Evolutionary conservation across 768 basidiomycete genomes (phyloP).

Genomic region (Amanita polypyramis): DNA sequence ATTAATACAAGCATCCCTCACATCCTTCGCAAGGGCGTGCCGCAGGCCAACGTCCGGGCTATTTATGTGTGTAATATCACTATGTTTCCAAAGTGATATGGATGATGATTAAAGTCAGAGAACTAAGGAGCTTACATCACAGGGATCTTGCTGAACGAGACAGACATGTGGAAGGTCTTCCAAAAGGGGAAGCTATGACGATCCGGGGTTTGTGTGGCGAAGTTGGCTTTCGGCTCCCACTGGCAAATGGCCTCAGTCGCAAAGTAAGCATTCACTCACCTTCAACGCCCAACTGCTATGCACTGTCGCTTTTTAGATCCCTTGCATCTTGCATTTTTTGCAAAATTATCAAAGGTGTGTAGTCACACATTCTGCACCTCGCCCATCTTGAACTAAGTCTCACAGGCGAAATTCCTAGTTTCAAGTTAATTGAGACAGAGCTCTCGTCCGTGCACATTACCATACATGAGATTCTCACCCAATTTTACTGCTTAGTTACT

Average conservation of each 20-base stretch:
- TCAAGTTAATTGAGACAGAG: constrained; percentile 73
- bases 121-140: constrained; percentile 21
- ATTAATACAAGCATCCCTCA: constrained; percentile 68
- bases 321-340: constrained; percentile 80
- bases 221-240: too few relatives aligned
- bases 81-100: constrained; percentile 12
- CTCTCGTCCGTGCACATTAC: constrained; percentile 39
- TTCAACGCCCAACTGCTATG: background rate
- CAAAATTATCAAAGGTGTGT: constrained; percentile 82
- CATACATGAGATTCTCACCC: background rate
- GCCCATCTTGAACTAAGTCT: background rate
- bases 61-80: constrained; percentile 33
- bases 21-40: constrained; percentile 37
- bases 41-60: constrained; percentile 28
- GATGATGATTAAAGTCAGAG: background rate
- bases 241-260: constrained; percentile 25
- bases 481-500: constrained; percentile 35
- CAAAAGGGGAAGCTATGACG: background rate
- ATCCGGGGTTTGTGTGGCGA: too few relatives aligned
- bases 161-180: background rate
- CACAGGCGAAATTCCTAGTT: constrained; percentile 82
- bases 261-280: constrained; percentile 18
- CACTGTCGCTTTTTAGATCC: constrained; percentile 23
- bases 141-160: constrained; percentile 16
- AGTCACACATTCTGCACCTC: background rate